These are phyloP conservation scores for Fusarium odoratissimum DNA, from an alignment of 2,329 filamentous ascomycete species.

Conservation along the genomic window DNA sequence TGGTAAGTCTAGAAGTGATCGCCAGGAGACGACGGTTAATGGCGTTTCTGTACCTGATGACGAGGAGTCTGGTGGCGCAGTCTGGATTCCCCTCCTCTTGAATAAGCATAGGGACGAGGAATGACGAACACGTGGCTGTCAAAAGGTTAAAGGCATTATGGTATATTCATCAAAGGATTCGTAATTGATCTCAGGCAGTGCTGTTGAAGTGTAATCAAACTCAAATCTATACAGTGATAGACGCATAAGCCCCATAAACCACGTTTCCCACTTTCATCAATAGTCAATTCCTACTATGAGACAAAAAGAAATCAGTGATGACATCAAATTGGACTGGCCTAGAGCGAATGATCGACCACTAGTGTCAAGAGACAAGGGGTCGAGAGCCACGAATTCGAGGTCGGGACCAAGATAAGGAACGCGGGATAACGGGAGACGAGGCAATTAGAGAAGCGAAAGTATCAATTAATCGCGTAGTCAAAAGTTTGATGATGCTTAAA, in stretches of 20 bases:
- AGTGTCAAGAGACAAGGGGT: constrained; percentile 33
- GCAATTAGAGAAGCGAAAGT: constrained; percentile 20
- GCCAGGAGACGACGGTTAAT: constrained; percentile 22
- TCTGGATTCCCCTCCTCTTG: constrained; percentile 7
- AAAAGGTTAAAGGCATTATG: not conserved
- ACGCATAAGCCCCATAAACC: constrained; percentile 7
- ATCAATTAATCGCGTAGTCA: constrained; percentile 7
- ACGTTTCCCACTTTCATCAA: constrained; percentile 13
- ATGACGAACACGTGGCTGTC: constrained; percentile 1
- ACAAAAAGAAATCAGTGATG: constrained; percentile 6
- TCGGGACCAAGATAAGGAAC: constrained; percentile 37
- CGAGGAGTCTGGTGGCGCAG: constrained; percentile 25
- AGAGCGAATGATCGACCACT: constrained; percentile 39
- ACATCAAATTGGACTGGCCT: constrained; percentile 20
- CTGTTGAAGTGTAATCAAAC: not conserved
- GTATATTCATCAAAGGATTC: not conserved
- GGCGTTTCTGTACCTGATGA: constrained; percentile 29
- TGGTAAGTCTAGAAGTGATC: constrained; percentile 3
- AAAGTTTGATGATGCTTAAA: constrained; percentile 9
- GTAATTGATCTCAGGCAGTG: not conserved
- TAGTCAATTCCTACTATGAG: not conserved
- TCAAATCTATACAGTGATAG: not conserved
- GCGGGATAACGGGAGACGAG: constrained; percentile 9
- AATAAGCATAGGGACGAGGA: not conserved
- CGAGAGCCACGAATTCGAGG: constrained; percentile 32